Evolutionary conservation across 805 yeast genomes (phyloP).

Genomic region (Spencermartinsiella europaea): DNA sequence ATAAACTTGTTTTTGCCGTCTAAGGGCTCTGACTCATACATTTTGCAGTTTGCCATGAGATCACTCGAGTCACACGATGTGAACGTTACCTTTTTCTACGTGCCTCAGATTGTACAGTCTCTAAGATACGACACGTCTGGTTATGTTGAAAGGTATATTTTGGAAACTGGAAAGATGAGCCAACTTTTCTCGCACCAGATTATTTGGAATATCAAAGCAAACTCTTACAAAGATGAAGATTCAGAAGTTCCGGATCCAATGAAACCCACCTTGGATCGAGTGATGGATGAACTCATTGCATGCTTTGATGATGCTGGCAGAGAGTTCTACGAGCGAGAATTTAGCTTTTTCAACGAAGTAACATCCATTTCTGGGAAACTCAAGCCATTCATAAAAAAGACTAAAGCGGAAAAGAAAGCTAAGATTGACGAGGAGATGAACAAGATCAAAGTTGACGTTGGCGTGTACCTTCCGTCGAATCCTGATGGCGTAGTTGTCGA

Average conservation of each 20-base stretch:
- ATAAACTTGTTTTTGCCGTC: conserved; percentile 79
- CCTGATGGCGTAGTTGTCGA: conserved; percentile 95
- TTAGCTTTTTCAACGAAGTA: conserved; percentile 82
- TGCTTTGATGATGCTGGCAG: conserved; percentile 58
- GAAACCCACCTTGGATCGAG: conserved; percentile 76
- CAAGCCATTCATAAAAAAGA: conserved; percentile 87
- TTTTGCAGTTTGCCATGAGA: conserved; percentile 84
- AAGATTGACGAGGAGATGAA: conserved; percentile 97
- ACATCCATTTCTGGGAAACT: conserved; percentile 92
- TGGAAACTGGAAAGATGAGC: conserved; percentile 87
- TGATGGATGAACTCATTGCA: conserved; percentile 57
- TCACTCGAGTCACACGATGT: conserved; percentile 85
- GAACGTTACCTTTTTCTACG: conserved; percentile 87
- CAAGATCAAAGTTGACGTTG: conserved; percentile 62
- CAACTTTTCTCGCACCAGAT: conserved; percentile 95
- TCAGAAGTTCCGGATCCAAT: conserved; percentile 70
- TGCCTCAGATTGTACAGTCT: conserved; percentile 95
- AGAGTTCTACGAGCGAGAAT: conserved; percentile 73
- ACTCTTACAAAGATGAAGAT: conserved; percentile 86
- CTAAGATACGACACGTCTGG: conserved; percentile 78
- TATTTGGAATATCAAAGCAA: conserved; percentile 96
- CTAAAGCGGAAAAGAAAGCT: conserved; percentile 92
- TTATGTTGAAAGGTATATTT: conserved; percentile 78
- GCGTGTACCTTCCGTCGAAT: conserved; percentile 90
- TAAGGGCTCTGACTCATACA: conserved; percentile 55